These are phyloP conservation scores for Puccinia polysora DNA, from an alignment of 1,284 basidiomycete species.

Conservation along the genomic window DNA sequence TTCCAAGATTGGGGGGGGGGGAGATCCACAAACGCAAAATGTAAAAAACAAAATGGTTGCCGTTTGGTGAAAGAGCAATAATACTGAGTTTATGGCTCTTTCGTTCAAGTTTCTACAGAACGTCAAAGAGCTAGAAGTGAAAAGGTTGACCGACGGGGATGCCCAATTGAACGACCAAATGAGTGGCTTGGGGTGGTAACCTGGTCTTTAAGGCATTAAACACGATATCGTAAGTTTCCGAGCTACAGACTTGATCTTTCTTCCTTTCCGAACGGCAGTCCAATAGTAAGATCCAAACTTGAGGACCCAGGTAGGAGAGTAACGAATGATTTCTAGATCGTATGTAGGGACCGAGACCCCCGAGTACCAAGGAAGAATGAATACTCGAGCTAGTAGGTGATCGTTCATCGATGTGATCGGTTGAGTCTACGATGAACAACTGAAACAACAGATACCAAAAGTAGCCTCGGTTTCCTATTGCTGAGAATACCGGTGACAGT, in stretches of 20 bases:
- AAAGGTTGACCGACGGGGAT: conserved; percentile 50
- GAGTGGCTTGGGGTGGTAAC: conserved; percentile 50
- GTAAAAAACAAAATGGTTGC: background rate
- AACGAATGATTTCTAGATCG: conserved; percentile 75
- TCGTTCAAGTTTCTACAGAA: no score
- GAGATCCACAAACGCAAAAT: background rate
- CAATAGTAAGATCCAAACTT: conserved; percentile 62
- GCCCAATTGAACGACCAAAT: conserved; percentile 52
- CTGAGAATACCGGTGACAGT: conserved; percentile 66
- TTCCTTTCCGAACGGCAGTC: conserved; percentile 81
- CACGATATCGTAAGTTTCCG: conserved; percentile 65
- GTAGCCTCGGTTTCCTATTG: conserved; percentile 68
- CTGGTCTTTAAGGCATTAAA: conserved; percentile 56
- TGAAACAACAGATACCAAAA: conserved; percentile 91
- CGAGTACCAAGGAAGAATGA: conserved; percentile 60
- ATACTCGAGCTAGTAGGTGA: conserved; percentile 30
- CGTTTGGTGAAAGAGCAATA: background rate
- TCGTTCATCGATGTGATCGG: conserved; percentile 70
- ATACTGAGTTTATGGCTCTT: background rate
- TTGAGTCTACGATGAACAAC: conserved; percentile 65
- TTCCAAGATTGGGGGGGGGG: no score
- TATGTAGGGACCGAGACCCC: conserved; percentile 69
- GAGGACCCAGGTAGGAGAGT: conserved; percentile 58
- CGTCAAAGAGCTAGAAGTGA: no score
- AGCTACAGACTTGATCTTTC: conserved; percentile 71